Conservation (phyloP, 495 filamentous ascomycete genomes). For the Tetracladium setigerum region DNA sequence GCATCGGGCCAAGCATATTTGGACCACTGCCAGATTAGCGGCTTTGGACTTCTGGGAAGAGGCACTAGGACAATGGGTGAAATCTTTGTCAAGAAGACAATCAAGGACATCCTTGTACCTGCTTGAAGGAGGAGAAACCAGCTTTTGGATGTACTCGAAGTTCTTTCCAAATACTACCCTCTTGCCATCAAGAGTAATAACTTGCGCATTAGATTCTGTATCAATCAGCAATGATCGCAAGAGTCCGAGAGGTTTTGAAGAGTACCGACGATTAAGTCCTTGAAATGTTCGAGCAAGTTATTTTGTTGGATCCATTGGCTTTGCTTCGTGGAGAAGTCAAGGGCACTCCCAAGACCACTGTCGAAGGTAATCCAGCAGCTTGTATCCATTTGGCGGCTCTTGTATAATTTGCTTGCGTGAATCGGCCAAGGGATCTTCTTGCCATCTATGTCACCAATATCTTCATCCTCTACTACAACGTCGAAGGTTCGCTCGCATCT, state of each 20-base stretch:
- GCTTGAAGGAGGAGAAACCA: neutral
- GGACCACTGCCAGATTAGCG: constrained; percentile 1
- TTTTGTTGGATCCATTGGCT: neutral
- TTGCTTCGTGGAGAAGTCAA: neutral
- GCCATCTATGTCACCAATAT: no score
- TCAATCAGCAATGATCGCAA: no score
- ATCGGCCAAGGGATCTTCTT: no score
- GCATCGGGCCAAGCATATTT: constrained; percentile 15
- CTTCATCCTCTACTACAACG: no score
- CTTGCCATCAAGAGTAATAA: neutral
- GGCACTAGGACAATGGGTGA: neutral
- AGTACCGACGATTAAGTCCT: neutral
- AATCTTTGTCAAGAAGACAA: constrained; percentile 9
- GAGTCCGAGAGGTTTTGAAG: no score
- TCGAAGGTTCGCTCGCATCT: neutral
- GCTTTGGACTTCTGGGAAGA: neutral
- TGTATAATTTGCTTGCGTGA: no score
- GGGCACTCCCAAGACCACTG: neutral
- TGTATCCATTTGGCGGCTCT: no score
- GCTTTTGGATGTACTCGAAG: constrained; percentile 6
- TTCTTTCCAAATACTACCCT: constrained; percentile 1
- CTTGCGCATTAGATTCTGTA: constrained; percentile 11
- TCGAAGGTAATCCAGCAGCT: no score
- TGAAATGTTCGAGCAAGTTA: neutral
- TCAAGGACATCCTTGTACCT: constrained; percentile 15